A percentile compares a stretch with the other conserved stretches of the same genome.
These are phyloP conservation scores for Pterocarpus santalinus DNA, from an alignment of 306 rosid species.

Conservation along the genomic window DNA sequence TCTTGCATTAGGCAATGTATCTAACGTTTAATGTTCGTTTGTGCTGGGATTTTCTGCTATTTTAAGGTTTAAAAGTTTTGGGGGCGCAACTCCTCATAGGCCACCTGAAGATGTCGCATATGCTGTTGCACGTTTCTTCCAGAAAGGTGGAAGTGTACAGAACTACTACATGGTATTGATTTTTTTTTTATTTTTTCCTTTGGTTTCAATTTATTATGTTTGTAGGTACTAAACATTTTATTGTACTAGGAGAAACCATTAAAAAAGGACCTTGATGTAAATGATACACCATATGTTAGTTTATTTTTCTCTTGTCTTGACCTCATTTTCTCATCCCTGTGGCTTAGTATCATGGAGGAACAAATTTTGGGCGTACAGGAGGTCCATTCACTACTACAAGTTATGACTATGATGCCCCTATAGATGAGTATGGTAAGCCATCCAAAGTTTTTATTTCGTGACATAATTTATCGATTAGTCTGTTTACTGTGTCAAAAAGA, in stretches of 20 bases:
- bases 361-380: constrained; percentile 97
- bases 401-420: constrained; percentile 95
- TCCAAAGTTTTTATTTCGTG: constrained; percentile 1
- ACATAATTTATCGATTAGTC: background rate
- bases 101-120: constrained; percentile 91
- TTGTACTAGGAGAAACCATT: background rate
- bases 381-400: constrained; percentile 98
- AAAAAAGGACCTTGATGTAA: background rate
- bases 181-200: background rate
- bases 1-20: constrained; percentile 40
- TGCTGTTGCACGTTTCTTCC: constrained; percentile 96
- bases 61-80: constrained; percentile 92
- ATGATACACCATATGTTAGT: constrained; percentile 1
- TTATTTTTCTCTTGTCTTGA: constrained; percentile 40
- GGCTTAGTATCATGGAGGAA: constrained; percentile 95
- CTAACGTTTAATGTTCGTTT: constrained; percentile 24
- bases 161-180: constrained; percentile 92
- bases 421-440: constrained; percentile 88
- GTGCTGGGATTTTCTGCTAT: constrained; percentile 38
- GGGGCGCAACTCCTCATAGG: constrained; percentile 92
- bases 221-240: constrained; percentile 1
- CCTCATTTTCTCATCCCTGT: constrained; percentile 21
- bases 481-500: background rate
- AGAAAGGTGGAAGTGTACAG: constrained; percentile 92
- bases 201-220: too few relatives aligned